Evolutionary conservation across 2,329 filamentous ascomycete species (phyloP), one percentile per base, ranked within the genome.

Genomic region (Botryotinia narcissicola): DNA sequence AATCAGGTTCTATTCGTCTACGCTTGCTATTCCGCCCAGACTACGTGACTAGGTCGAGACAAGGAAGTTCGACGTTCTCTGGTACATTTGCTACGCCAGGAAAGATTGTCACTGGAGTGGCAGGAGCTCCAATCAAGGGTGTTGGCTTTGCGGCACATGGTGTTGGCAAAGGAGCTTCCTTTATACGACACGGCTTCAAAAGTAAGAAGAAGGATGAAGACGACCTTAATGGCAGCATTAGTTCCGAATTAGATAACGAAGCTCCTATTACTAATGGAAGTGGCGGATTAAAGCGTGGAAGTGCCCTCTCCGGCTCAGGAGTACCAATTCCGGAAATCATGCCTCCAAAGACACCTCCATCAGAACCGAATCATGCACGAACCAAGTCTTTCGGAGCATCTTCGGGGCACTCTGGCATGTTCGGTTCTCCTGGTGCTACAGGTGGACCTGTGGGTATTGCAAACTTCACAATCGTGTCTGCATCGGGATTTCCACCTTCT

Each of bases 41-140:
- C 81, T 99, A 98, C 80, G 92, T 99, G 74, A 92, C 92, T 22
- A 91, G 96, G 72, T 89, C 92, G 20, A 89, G 94, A 67, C 93
- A 98, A 82, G 96, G 96, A 70, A 96, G 94, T 0, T 94, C 94
- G 0, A 98, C 95, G 1, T 97, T 99, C 84, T 91, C 92, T 0
- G 95, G 95, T 46, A 97, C 94, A 1, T 98, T 98, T 81, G 92
- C 91, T 8, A 87, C 91, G 1, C 94, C 96, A 42, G 93, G 93
- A 66, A 95, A 95, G 83, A 94, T 99, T 74, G 93, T 98, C 74
- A 92, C 90, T 20, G 90, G 90, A 75, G 90, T 92, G 70, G 90
- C 89, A 42, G 95, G 95, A 54, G 96, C 92, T 29, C 97, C 96
- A n/a, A 91, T 99, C 83, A 98, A 98, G 84, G 95, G 94, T 60